phyloP scores from a whole-genome alignment of 2,329 filamentous ascomycete genomes.

The Diaporthe sp. region DNA sequence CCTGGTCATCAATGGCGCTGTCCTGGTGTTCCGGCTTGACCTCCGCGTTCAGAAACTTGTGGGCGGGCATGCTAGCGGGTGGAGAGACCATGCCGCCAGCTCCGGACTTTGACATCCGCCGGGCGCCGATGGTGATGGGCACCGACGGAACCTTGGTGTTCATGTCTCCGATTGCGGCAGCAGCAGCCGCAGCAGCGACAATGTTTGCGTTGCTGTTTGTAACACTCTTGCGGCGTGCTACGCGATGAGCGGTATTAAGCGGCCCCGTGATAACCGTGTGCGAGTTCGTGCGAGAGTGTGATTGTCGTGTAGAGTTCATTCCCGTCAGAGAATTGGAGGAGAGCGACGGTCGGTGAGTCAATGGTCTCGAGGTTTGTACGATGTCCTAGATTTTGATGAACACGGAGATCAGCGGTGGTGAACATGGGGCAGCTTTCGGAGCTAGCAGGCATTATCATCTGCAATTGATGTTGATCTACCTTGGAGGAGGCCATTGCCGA shows the following conservation, averaged over 20 bases:
- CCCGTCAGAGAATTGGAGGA: constrained; percentile 71
- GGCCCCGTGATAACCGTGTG: constrained; percentile 84
- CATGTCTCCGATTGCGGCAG: constrained; percentile 53
- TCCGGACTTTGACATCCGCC: constrained; percentile 78
- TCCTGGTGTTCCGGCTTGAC: constrained; percentile 66
- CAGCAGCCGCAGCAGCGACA: constrained; percentile 80
- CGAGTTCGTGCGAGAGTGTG: constrained; percentile 82
- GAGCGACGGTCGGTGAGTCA: constrained; percentile 73
- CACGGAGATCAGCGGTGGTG: constrained; percentile 56
- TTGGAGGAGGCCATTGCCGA: constrained; percentile 74
- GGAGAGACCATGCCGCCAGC: constrained; percentile 72
- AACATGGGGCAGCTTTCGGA: constrained; percentile 46
- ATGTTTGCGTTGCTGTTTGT: constrained; percentile 81
- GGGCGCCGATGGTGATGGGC: constrained; percentile 70
- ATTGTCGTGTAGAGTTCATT: constrained; percentile 70
- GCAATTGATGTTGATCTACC: constrained; percentile 57
- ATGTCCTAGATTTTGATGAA: constrained; percentile 66
- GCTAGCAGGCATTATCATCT: constrained; percentile 44
- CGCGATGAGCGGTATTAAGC: constrained; percentile 85
- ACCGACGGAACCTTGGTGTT: constrained; percentile 65
- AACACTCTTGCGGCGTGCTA: constrained; percentile 95
- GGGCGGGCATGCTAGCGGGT: constrained; percentile 77
- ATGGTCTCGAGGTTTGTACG: constrained; percentile 75
- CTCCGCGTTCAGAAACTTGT: constrained; percentile 63
- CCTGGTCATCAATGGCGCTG: constrained; percentile 79